A percentile compares a stretch with the other conserved stretches of the same genome.
Conservation (phyloP, 2,329 filamentous ascomycete species). For the Aspergillus texensis region DNA sequence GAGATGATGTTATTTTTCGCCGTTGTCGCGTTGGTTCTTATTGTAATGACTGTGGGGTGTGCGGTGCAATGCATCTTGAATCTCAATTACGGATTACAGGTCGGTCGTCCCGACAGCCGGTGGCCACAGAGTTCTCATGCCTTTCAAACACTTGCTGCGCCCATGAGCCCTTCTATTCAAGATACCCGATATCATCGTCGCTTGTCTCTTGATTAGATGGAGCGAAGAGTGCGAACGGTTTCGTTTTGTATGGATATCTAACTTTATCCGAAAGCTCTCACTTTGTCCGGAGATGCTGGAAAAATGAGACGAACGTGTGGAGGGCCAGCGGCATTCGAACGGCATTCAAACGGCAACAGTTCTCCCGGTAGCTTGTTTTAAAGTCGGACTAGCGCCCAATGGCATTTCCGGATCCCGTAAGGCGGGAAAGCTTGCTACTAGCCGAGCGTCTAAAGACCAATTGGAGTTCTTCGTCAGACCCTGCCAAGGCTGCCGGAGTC, state of each 20-base stretch:
- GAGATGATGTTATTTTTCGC: conserved; percentile 10
- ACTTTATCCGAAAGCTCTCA: too few species aligned
- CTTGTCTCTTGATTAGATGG: not conserved
- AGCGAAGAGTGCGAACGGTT: too few species aligned
- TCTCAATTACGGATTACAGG: not conserved
- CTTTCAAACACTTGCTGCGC: not conserved
- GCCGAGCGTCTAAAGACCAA: not conserved
- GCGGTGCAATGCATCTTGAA: conserved; percentile 3
- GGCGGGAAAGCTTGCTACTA: not conserved
- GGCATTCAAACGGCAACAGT: too few species aligned
- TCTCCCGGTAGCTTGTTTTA: not conserved
- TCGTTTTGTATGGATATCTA: too few species aligned
- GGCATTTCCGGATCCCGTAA: not conserved
- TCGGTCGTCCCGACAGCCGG: not conserved
- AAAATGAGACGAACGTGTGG: too few species aligned
- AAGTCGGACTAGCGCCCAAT: not conserved
- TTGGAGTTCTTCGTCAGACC: not conserved
- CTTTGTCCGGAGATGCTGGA: too few species aligned
- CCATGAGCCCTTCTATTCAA: not conserved
- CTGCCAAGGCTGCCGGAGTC: not conserved
- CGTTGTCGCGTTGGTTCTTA: not conserved
- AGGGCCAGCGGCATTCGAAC: too few species aligned
- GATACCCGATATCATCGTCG: not conserved
- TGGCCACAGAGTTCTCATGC: not conserved
- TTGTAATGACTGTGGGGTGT: not conserved